A percentile compares a stretch with the other conserved stretches of the same genome.
Conservation (phyloP, 768 basidiomycete species). For the Mycena olivaceomarginata region DNA sequence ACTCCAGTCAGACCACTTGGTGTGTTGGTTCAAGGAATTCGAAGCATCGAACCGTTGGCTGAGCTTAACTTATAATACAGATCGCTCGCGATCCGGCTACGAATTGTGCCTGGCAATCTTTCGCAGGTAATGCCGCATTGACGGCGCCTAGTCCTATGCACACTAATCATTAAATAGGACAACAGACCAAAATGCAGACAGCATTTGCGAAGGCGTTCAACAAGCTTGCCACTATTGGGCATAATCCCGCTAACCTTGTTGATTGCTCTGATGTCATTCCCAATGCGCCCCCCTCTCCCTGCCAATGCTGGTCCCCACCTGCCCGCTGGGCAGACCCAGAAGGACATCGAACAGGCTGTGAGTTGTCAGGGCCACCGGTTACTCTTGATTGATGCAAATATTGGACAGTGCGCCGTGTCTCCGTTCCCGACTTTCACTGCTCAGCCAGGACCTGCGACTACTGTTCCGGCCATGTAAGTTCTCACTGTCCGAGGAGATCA, state of each 20-base stretch:
- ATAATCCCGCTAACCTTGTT: slow-evolving; percentile 40
- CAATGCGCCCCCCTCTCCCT: slow-evolving; percentile 17
- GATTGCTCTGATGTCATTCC: slow-evolving; percentile 45
- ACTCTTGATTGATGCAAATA: background rate
- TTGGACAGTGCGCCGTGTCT: slow-evolving; percentile 23
- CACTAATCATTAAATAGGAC: background rate
- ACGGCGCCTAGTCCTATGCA: too few relatives aligned
- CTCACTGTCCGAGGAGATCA: background rate
- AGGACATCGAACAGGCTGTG: slow-evolving; percentile 43
- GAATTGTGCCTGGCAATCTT: slow-evolving; percentile 50
- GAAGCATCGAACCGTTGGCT: too few relatives aligned
- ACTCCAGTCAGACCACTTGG: background rate
- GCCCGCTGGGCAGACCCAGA: slow-evolving; percentile 40
- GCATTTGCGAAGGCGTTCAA: slow-evolving; percentile 47
- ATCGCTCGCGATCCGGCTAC: slow-evolving; percentile 48
- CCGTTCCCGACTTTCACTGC: slow-evolving; percentile 46
- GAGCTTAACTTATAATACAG: too few relatives aligned
- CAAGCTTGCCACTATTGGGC: slow-evolving; percentile 47
- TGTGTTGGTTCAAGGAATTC: background rate
- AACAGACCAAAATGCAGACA: slow-evolving; percentile 44
- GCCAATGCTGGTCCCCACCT: slow-evolving; percentile 21
- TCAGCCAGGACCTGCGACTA: slow-evolving; percentile 39
- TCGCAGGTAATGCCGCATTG: slow-evolving; percentile 39
- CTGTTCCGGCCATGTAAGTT: slow-evolving; percentile 34
- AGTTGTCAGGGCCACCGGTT: background rate